phyloP scores from a whole-genome alignment of 176 grass and related monocot genomes.

The Zizania latifolia region DNA sequence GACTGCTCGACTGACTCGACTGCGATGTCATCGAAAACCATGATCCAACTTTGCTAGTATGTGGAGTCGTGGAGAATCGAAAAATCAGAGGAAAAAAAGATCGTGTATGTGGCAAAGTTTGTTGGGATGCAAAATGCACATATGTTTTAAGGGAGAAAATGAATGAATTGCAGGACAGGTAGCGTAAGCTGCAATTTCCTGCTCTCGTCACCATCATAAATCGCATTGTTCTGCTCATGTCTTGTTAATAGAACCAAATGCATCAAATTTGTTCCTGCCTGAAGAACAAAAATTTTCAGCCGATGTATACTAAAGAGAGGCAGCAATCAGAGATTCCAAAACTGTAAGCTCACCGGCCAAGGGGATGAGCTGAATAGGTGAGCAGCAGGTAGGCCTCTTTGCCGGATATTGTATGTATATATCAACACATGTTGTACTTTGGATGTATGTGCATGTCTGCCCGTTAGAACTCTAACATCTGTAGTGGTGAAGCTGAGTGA shows the following conservation, averaged over 20 bases:
- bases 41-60: neutral
- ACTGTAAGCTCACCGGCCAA: too few species aligned
- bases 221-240: neutral
- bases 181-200: neutral
- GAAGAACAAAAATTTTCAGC: too few species aligned
- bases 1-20: neutral
- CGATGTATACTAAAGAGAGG: too few species aligned
- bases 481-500: too few species aligned
- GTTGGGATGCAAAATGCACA: constrained; percentile 1
- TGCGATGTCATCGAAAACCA: neutral
- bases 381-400: too few species aligned
- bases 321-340: too few species aligned
- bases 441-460: too few species aligned
- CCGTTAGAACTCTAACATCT: too few species aligned
- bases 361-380: too few species aligned
- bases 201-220: neutral
- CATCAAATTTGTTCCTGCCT: neutral
- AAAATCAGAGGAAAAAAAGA: constrained; percentile 5
- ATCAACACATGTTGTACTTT: too few species aligned
- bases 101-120: neutral
- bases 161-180: neutral
- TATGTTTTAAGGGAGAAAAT: neutral
- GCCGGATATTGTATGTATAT: too few species aligned
- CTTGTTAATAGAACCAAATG: neutral
- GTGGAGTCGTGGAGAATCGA: neutral